Percentiles rank a stretch among this genome's conserved stretches.
Conservation (phyloP, 1,284 basidiomycete species). For the Sphagnurus paluster region DNA sequence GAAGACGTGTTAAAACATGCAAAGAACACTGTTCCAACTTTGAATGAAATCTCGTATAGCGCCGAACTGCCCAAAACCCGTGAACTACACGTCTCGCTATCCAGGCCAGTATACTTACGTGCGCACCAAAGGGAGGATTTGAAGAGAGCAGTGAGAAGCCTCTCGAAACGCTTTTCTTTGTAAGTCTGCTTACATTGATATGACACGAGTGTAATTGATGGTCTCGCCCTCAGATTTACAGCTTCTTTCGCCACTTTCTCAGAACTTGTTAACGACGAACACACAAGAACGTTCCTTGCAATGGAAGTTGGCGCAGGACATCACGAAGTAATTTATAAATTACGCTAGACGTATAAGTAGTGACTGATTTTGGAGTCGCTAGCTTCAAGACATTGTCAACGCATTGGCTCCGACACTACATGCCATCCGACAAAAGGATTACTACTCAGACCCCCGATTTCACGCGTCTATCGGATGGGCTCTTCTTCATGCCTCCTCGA, state of each 20-base stretch:
- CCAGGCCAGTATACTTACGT: conserved; percentile 74
- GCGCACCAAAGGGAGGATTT: conserved; percentile 73
- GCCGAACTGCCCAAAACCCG: conserved; percentile 18
- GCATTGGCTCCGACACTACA: conserved; percentile 54
- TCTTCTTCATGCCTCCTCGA: conserved; percentile 39
- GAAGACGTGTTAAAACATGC: conserved; percentile 46
- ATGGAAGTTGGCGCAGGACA: conserved; percentile 80
- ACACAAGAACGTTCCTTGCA: conserved; percentile 71
- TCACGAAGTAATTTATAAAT: conserved; percentile 47
- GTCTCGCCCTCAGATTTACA: conserved; percentile 54
- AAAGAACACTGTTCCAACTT: conserved; percentile 40
- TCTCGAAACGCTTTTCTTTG: conserved; percentile 48
- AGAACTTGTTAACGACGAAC: conserved; percentile 76
- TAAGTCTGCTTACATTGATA: conserved; percentile 34
- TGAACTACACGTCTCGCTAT: conserved; percentile 73
- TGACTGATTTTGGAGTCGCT: conserved; percentile 7
- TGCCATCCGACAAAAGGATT: conserved; percentile 65
- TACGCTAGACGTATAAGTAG: not conserved
- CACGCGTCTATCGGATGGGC: conserved; percentile 85
- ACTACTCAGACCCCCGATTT: conserved; percentile 73
- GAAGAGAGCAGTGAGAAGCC: conserved; percentile 52
- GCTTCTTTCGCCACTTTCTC: conserved; percentile 72
- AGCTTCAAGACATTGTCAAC: conserved; percentile 58
- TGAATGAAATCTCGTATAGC: conserved; percentile 45
- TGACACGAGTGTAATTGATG: not conserved